Conservation (phyloP, 176 grass and related monocot species). For the Thinopyrum elongatum region DNA sequence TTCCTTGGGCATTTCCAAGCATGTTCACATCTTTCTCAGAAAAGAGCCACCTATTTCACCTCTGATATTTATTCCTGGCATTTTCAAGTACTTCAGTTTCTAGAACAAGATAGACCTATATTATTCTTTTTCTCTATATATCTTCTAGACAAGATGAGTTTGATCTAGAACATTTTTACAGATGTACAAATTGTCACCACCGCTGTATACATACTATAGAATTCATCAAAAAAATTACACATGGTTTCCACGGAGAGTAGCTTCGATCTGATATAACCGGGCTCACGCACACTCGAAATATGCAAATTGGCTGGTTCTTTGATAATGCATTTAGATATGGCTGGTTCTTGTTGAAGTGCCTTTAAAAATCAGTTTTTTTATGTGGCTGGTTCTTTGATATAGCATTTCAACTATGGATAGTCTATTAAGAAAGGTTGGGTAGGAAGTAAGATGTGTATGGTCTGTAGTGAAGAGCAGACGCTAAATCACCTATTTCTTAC, state of each 20-base stretch:
- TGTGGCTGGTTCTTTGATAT: not conserved
- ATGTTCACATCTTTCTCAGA: no score
- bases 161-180: not conserved
- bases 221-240: not conserved
- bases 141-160: not conserved
- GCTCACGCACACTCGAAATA: not conserved
- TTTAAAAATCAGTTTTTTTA: no score
- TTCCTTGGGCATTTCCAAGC: no score
- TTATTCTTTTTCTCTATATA: not conserved
- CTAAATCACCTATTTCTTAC: not conserved
- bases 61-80: no score
- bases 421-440: not conserved
- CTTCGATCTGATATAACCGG: not conserved
- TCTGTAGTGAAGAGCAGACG: not conserved
- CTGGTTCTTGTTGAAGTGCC: no score
- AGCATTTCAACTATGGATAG: not conserved
- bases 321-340: no score
- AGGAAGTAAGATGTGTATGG: not conserved
- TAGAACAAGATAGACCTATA: not conserved
- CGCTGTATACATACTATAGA: not conserved
- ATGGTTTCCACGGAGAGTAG: not conserved
- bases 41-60: no score
- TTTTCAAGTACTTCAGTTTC: no score
- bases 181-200: no score
- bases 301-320: slow-evolving; percentile 20